A percentile compares a stretch with the other conserved stretches of the same genome.
These are phyloP conservation scores for Syncephalis plumigaleata DNA, from an alignment of 371 early-diverging fungal genomes.

Conservation along the genomic window DNA sequence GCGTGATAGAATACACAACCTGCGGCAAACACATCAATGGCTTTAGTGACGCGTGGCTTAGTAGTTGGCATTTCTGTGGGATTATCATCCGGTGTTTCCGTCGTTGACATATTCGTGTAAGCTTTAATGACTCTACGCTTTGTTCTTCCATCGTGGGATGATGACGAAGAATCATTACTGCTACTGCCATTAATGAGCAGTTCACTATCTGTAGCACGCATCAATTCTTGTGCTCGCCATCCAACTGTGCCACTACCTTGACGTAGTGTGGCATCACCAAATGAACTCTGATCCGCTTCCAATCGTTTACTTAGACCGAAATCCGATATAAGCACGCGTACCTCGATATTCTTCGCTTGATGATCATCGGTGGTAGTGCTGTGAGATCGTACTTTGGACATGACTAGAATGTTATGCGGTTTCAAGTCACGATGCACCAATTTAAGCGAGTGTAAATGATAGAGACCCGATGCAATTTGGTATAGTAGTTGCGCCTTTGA, in stretches of 20 bases:
- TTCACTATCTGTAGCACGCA: conserved; percentile 15
- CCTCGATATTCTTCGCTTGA: no score
- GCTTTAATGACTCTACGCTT: neutral
- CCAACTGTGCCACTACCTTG: conserved; percentile 78
- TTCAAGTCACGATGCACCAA: conserved; percentile 96
- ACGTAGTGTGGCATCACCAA: conserved; percentile 67
- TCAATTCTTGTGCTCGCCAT: conserved; percentile 93
- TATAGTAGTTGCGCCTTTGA: conserved; percentile 33
- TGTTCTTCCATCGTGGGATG: neutral
- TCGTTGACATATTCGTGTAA: neutral
- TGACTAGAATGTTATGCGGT: conserved; percentile 77
- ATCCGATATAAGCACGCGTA: conserved; percentile 81
- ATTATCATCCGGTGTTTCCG: neutral
- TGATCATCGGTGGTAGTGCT: no score
- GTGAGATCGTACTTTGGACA: conserved; percentile 27
- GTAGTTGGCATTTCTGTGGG: neutral
- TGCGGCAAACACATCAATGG: conserved; percentile 88
- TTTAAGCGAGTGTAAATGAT: conserved; percentile 77
- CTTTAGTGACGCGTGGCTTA: conserved; percentile 50
- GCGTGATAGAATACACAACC: conserved; percentile 92
- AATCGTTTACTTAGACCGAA: conserved; percentile 95
- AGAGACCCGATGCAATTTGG: conserved; percentile 69
- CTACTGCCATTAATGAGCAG: conserved; percentile 2
- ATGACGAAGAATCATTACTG: no score
- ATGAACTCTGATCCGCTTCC: conserved; percentile 83